A percentile compares a stretch with the other conserved stretches of the same genome.
phyloP scores from a whole-genome alignment of 1,284 basidiomycete species.

The Naganishia albida region DNA sequence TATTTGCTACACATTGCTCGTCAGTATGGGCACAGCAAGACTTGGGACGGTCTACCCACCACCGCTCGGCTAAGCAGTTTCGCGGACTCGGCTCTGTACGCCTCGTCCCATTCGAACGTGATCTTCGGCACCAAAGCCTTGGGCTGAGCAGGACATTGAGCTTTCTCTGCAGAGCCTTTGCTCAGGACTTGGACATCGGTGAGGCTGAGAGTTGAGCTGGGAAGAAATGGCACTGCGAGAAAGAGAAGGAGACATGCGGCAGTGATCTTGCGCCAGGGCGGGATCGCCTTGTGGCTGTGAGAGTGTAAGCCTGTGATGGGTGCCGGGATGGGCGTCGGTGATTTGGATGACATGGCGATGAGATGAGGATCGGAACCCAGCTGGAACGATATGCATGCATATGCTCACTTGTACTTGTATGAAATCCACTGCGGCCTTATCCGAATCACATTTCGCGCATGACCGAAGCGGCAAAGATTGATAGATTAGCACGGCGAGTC shows the following conservation, averaged over 20 bases:
- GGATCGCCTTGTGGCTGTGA: neutral
- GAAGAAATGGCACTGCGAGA: conserved; percentile 17
- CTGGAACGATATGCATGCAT: no score
- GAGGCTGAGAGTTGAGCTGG: neutral
- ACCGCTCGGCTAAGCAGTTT: conserved; percentile 45
- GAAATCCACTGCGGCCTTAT: no score
- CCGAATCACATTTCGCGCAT: no score
- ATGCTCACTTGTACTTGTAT: no score
- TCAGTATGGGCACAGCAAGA: neutral
- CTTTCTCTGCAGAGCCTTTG: neutral
- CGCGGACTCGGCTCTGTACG: conserved; percentile 39
- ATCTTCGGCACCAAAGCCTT: conserved; percentile 41
- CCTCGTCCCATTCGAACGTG: conserved; percentile 42
- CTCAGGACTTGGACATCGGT: neutral
- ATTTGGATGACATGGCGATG: neutral
- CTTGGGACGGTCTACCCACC: conserved; percentile 38
- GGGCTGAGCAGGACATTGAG: conserved; percentile 47
- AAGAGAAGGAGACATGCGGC: conserved; percentile 2
- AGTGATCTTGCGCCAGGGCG: conserved; percentile 6
- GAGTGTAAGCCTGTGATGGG: neutral
- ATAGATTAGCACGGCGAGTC: no score
- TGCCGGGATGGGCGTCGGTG: neutral
- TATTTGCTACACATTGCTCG: conserved; percentile 39
- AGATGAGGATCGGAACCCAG: no score
- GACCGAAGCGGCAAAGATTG: no score